phyloP scores from a whole-genome alignment of 495 filamentous ascomycete species.

The Lophiotrema nucula region DNA sequence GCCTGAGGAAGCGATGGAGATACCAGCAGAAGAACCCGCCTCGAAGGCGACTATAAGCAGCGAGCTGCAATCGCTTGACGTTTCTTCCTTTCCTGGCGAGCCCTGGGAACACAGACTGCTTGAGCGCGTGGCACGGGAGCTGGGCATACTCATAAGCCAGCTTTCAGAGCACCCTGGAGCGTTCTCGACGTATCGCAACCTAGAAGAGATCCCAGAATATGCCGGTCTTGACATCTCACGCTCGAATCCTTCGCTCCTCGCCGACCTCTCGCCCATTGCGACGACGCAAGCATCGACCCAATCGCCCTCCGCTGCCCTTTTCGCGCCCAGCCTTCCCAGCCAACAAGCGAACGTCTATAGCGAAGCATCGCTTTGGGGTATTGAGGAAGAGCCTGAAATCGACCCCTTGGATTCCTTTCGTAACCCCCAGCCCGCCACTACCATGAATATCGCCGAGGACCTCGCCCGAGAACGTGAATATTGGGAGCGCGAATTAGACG shows the following conservation, averaged over 20 bases:
- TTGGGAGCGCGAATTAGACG: conserved; percentile 84
- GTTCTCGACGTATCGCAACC: conserved; percentile 67
- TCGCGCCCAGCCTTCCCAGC: conserved; percentile 43
- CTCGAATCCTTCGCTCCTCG: not conserved
- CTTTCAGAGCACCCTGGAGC: conserved; percentile 78
- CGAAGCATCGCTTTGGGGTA: conserved; percentile 65
- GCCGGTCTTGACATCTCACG: conserved; percentile 49
- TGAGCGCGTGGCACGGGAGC: conserved; percentile 79
- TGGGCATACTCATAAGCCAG: conserved; percentile 78
- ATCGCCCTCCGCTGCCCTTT: conserved; percentile 45
- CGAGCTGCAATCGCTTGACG: conserved; percentile 43
- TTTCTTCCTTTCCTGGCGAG: conserved; percentile 16
- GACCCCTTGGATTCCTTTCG: conserved; percentile 25
- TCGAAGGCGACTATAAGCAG: conserved; percentile 37
- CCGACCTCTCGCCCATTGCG: conserved; percentile 5
- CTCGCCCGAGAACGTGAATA: conserved; percentile 54
- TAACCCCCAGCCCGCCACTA: conserved; percentile 16
- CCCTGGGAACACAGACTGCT: conserved; percentile 76
- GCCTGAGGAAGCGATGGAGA: conserved; percentile 55
- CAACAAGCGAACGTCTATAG: conserved; percentile 29
- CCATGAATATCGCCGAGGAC: conserved; percentile 30
- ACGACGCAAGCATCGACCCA: conserved; percentile 20
- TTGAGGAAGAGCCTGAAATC: conserved; percentile 58
- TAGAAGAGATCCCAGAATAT: conserved; percentile 47
- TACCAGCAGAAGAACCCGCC: conserved; percentile 11